These are phyloP conservation scores for Debaryomyces prosopidis DNA, from an alignment of 805 yeast genomes.

Conservation along the genomic window DNA sequence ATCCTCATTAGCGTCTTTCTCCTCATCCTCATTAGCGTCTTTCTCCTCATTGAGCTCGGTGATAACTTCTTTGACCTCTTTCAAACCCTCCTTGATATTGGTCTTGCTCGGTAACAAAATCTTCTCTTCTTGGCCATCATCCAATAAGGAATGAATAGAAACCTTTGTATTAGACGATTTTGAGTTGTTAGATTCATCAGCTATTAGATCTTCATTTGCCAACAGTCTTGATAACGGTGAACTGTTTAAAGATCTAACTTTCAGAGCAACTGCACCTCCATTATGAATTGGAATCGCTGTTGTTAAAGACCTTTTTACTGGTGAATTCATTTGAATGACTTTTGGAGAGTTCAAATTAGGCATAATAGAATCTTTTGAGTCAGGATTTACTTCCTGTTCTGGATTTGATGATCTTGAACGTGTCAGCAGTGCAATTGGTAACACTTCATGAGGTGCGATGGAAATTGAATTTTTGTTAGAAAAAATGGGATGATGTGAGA, in stretches of 20 bases:
- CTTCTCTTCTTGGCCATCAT: not conserved
- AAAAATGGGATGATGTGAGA: slow-evolving; percentile 18
- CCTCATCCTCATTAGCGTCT: too few relatives aligned
- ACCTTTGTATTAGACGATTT: slow-evolving; percentile 16
- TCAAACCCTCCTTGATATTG: too few relatives aligned
- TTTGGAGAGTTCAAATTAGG: slow-evolving; percentile 2
- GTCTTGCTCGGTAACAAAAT: not conserved
- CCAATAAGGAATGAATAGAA: slow-evolving; percentile 22
- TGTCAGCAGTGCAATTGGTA: not conserved
- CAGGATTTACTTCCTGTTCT: not conserved
- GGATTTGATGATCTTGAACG: not conserved
- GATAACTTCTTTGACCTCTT: too few relatives aligned
- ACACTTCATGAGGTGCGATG: slow-evolving; percentile 19
- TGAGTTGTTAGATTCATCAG: slow-evolving; percentile 3
- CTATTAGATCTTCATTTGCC: slow-evolving; percentile 2
- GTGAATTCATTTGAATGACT: slow-evolving; percentile 6
- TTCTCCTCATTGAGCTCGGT: too few relatives aligned
- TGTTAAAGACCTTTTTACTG: slow-evolving; percentile 4
- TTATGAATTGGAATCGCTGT: not conserved
- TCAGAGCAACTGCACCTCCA: slow-evolving; percentile 5
- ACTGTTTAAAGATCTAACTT: slow-evolving; percentile 14
- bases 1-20: too few relatives aligned
- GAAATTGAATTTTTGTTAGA: slow-evolving; percentile 14
- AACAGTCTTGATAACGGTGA: slow-evolving; percentile 15
- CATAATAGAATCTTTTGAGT: not conserved